phyloP scores from a whole-genome alignment of 768 basidiomycete genomes.

The Lentinula detonsa region DNA sequence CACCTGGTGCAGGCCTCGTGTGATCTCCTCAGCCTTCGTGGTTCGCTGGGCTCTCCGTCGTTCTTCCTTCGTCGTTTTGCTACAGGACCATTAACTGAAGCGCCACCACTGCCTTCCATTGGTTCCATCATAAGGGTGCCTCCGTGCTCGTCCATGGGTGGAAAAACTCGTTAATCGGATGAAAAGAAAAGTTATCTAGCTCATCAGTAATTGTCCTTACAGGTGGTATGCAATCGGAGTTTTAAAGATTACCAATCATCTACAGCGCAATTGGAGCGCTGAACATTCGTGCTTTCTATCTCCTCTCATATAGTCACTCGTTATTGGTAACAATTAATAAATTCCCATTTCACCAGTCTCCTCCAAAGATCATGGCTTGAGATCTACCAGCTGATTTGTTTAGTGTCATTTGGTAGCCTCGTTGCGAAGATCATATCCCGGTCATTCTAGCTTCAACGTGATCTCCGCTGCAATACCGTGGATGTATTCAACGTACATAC shows the following conservation, averaged over 20 bases:
- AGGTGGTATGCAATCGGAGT: background rate
- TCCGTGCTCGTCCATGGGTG: background rate
- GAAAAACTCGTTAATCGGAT: background rate
- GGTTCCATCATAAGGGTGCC: slow-evolving; percentile 61
- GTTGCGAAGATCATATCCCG: no score
- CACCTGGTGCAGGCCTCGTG: slow-evolving; percentile 92
- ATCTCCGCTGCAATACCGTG: no score
- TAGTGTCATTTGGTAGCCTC: no score
- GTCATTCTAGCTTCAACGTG: no score
- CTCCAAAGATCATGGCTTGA: no score
- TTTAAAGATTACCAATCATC: background rate
- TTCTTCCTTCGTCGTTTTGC: slow-evolving; percentile 54
- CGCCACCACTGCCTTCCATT: slow-evolving; percentile 31
- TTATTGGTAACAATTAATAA: no score
- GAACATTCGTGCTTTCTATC: background rate
- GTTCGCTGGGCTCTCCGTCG: slow-evolving; percentile 56
- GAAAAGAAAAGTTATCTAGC: background rate
- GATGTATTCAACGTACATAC: no score
- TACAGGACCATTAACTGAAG: slow-evolving; percentile 39
- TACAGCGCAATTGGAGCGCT: background rate
- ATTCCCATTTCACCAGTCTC: no score
- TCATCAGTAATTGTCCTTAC: background rate
- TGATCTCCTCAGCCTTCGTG: slow-evolving; percentile 77
- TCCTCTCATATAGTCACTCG: background rate
- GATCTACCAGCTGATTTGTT: no score